Percentiles rank a stretch among this genome's conserved stretches.
phyloP scores from a whole-genome alignment of 2,329 filamentous ascomycete species.

The Cladosporium sp. region DNA sequence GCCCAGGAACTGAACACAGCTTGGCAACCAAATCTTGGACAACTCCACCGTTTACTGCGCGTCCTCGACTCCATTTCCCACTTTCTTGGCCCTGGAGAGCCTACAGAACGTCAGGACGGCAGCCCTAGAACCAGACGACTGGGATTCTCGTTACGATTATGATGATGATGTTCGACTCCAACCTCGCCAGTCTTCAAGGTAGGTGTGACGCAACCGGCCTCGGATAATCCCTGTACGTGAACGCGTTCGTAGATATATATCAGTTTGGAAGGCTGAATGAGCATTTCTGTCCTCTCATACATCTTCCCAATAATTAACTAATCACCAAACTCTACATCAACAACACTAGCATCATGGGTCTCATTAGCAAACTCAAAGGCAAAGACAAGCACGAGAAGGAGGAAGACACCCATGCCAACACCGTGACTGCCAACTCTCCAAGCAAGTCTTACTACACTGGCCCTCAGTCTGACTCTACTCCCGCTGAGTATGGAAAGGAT shows the following conservation, averaged over 20 bases:
- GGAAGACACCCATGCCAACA: not conserved
- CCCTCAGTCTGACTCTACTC: not conserved
- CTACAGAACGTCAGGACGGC: too few relatives aligned
- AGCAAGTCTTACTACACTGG: not conserved
- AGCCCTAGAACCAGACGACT: too few relatives aligned
- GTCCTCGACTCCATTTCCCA: too few relatives aligned
- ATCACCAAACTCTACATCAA: not conserved
- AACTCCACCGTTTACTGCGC: slow-evolving; percentile 5
- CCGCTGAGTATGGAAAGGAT: not conserved
- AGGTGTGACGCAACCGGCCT: slow-evolving; percentile 5
- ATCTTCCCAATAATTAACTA: not conserved
- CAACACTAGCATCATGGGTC: slow-evolving; percentile 1
- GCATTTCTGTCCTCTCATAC: not conserved
- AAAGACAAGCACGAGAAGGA: not conserved
- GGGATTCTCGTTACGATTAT: too few relatives aligned
- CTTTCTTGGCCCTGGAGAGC: not conserved
- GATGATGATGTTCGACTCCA: not conserved
- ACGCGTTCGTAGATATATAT: not conserved
- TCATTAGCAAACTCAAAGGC: slow-evolving; percentile 10
- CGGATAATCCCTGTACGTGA: slow-evolving; percentile 1
- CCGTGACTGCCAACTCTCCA: not conserved
- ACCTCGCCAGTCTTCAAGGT: not conserved
- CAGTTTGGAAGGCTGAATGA: not conserved
- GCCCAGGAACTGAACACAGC: not conserved
- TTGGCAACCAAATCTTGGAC: slow-evolving; percentile 7